Base-by-base conservation (phyloP, 257 asterid species). In the Leptodermis oblonga region DNA sequence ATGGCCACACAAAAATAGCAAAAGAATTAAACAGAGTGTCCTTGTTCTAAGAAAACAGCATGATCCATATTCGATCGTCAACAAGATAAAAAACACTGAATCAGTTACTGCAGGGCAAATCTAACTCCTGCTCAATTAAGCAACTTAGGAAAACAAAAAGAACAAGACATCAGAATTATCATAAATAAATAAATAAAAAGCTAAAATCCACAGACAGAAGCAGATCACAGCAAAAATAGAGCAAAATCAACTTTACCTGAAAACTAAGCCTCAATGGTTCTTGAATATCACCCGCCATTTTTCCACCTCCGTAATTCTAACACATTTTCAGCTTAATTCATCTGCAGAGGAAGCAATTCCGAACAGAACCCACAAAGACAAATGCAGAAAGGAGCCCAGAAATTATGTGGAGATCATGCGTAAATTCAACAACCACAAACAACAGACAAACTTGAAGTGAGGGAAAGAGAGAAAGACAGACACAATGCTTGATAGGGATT, bases 201-300 rank as follows among this genome's bases (percentile, higher is more conserved):
- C 39, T n/a, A n/a, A 34, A 2, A 3, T 6, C 39, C 39, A 17
- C 36, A 30, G 43, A 25, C 52, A 13, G 39, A 31, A 48, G 54
- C 36, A 30, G 51, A 42, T 70, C n/a, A 75, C 71, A 60, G 14
- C 45, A 72, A 0, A 48, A 28, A 0, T 43, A 76, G 42, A 65
- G 23, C 11, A 13, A 53, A n/a, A 59, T 22, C 20, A 43, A 20
- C 5, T 26, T 74, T 82, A 90, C 97, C 96, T 84, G 92, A 78
- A 86, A 88, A 74, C 78, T 79, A 73, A 78, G 80, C 48, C 84
- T 76, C 70, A 81, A 55, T 13, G 90, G 87, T 67, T 85, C 94
- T 77, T 78, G 85, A 80, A 86, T 80, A 82, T 84, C 85, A 79
- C 96, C 88, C 69, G 96, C 86, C 95, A 90, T 90, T 73, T 76